Base-by-base conservation (phyloP, 2,329 filamentous ascomycete genomes). In the Whalleya microplaca region DNA sequence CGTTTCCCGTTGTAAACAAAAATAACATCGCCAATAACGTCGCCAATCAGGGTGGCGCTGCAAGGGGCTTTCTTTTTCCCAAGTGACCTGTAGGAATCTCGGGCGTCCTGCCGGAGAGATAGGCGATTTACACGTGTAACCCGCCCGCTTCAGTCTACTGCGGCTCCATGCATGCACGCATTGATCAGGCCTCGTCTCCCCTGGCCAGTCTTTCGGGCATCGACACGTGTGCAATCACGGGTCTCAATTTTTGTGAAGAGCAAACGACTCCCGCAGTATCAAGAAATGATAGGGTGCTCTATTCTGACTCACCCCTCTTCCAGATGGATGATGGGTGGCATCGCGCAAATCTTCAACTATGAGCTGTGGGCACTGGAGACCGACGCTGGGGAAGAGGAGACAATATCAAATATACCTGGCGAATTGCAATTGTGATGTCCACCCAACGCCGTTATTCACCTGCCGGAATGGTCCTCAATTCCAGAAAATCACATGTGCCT, bases 61-160 rank as follows among this genome's bases (percentile, higher is more conserved):
- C 58, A 60, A 55, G 52, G 43, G 48, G 53, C 42, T 46, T 37
- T 42, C 29, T 51, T 21, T 16, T 16, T 37, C 10, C 10, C 51
- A 48, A 56, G 49, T 55, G 44, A 1, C 60, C 52, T 55, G 55
- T 58, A 54, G 60, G 57, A 55, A 54, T 41, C 8, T 37, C 41
- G 19, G 27, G 16, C 32, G 8, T 21, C 18, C 27, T 41, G 47
- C 56, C 57, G 54, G 41, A 53, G 50, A 56, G 55, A 58, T 63
- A 56, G 58, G 57, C 50, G 55, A 61, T 50, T 53, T 63, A 63
- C 60, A 63, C 60, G 60, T 63, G 60, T 63, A 56, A 37, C 60
- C 52, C 21, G 43, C 43, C 43, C 43, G 8, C 43, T 14, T 21
- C 14, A 16, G 37, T 45, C 45, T 50, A 51, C 42, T 51, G 54